Conservation (phyloP, 2,329 filamentous ascomycete species). For the Microascus cirrosus region DNA sequence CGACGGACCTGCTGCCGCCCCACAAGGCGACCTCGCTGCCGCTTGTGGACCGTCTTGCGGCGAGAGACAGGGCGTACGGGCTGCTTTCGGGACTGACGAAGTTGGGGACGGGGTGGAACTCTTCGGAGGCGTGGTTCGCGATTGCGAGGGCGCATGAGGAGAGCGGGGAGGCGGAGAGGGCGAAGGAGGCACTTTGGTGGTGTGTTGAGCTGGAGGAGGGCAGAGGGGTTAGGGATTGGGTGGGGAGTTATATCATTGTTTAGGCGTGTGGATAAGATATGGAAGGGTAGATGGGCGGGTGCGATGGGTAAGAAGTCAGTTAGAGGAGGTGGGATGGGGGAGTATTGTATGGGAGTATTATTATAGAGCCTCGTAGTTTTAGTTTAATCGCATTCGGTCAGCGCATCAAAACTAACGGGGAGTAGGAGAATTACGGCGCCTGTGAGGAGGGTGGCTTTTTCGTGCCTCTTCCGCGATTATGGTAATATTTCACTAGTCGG, state of each 20-base stretch:
- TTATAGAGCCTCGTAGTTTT: too few relatives aligned
- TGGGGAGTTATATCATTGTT: conserved; percentile 46
- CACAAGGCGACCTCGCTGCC: conserved; percentile 53
- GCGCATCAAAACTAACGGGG: too few relatives aligned
- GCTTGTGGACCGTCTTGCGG: conserved; percentile 71
- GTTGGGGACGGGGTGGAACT: conserved; percentile 79
- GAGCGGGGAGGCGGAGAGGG: conserved; percentile 73
- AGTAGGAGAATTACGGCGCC: too few relatives aligned
- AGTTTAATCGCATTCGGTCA: too few relatives aligned
- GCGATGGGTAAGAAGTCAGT: too few relatives aligned
- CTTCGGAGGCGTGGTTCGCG: conserved; percentile 85
- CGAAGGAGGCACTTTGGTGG: conserved; percentile 94
- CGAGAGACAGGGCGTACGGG: conserved; percentile 78
- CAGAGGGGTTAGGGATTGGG: conserved; percentile 70
- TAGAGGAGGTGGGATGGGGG: too few relatives aligned
- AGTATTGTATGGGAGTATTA: too few relatives aligned
- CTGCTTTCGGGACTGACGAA: conserved; percentile 76
- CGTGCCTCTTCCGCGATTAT: too few relatives aligned
- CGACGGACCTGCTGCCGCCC: conserved; percentile 32
- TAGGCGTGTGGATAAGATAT: too few relatives aligned
- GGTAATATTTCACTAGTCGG: too few relatives aligned
- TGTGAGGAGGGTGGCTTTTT: too few relatives aligned
- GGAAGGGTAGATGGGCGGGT: too few relatives aligned
- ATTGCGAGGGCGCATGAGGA: conserved; percentile 82
- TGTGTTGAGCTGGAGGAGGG: conserved; percentile 90